Evolutionary conservation across 1,139 yeast genomes (phyloP).

Genomic region (Diutina catenulata): DNA sequence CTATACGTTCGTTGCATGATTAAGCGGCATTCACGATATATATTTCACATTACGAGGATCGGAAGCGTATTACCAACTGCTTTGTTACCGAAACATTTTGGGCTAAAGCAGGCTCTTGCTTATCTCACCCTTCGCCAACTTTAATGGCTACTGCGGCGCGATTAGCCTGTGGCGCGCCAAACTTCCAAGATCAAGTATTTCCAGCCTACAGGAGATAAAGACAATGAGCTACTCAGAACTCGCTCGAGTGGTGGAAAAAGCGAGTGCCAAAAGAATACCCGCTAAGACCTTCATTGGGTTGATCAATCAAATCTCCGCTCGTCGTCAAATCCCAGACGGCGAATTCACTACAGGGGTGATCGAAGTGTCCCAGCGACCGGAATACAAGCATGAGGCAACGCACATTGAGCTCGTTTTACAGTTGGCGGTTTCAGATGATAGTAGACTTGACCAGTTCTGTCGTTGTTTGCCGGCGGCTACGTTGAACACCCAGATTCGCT

Average conservation of each 20-base stretch:
- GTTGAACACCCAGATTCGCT: neutral
- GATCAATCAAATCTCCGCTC: neutral
- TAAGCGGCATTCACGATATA: no score
- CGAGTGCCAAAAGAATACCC: neutral
- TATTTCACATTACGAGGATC: no score
- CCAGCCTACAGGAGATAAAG: no score
- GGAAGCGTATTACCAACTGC: no score
- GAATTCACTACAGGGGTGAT: neutral
- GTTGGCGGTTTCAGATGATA: neutral
- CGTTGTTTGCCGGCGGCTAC: neutral
- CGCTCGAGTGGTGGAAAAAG: slow-evolving; percentile 1
- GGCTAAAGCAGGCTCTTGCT: no score
- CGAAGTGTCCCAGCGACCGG: neutral
- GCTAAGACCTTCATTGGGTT: neutral
- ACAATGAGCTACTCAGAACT: no score
- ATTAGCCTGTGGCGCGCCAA: no score
- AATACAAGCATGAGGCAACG: neutral
- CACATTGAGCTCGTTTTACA: neutral
- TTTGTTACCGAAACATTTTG: no score
- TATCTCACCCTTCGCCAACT: no score
- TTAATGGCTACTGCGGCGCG: no score
- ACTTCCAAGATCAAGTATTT: no score
- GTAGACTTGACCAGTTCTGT: neutral
- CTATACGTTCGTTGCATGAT: no score
- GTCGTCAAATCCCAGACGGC: slow-evolving; percentile 1